Conservation (phyloP, 2,329 filamentous ascomycete genomes). For the Neonectria punicea region DNA sequence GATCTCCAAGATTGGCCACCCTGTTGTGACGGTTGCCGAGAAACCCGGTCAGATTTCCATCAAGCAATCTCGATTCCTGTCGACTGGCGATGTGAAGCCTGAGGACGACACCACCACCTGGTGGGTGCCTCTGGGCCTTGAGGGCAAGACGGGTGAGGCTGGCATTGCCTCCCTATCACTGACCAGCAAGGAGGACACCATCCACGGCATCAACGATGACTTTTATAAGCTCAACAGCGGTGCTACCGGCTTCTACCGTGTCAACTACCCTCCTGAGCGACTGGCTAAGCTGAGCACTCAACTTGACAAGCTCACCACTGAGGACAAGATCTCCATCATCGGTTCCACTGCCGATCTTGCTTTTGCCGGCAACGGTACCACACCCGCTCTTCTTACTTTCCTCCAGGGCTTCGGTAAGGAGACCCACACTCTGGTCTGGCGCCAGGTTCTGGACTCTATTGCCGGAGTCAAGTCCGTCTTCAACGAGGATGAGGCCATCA, state of each 20-base stretch:
- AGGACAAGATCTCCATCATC: constrained; percentile 93
- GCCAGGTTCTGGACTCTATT: constrained; percentile 82
- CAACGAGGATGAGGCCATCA: constrained; percentile 76
- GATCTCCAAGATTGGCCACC: constrained; percentile 96
- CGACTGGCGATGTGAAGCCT: constrained; percentile 88
- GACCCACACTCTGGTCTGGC: constrained; percentile 88
- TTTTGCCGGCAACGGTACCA: constrained; percentile 85
- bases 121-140: constrained; percentile 93
- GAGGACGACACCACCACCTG: constrained; percentile 92
- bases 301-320: constrained; percentile 78
- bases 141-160: constrained; percentile 75
- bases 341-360: constrained; percentile 91
- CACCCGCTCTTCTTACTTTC: constrained; percentile 83
- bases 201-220: constrained; percentile 76
- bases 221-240: constrained; percentile 97
- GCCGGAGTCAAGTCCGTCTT: constrained; percentile 86
- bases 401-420: constrained; percentile 86
- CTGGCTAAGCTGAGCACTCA: constrained; percentile 83
- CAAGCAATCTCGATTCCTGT: constrained; percentile 89
- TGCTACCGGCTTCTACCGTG: constrained; percentile 88
- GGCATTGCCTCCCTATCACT: constrained; percentile 74
- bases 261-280: constrained; percentile 89
- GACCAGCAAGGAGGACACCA: constrained; percentile 78
- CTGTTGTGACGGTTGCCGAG: constrained; percentile 87
- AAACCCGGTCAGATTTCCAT: constrained; percentile 83